Base-by-base conservation (phyloP, 257 asterid genomes). In the Solanum virginianum region DNA sequence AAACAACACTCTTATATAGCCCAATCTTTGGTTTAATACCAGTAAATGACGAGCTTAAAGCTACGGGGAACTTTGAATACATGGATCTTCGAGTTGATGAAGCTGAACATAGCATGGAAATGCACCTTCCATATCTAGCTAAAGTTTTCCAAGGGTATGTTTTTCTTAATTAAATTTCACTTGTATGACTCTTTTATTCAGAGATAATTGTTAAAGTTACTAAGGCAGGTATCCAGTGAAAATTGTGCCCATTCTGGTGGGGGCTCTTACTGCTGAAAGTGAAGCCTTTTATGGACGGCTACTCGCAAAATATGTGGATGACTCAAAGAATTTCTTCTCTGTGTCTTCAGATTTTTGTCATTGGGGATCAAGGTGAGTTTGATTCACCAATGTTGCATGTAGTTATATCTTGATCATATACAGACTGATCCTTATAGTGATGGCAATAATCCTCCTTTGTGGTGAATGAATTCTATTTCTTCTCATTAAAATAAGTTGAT, bases 21-120 rank as follows among this genome's bases (percentile, higher is more conserved):
- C 43, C 62, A 36, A 77, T 15, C 55, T 81, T 41, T 66, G 79
- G 83, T 66, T 80, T 86, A 85, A 71, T 69, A 68, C 85, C 91
- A 97, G 99, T 93, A 84, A 93, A 84, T 29, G 98, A 97, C 87
- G 97, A 95, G 88, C 93, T 97, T 60, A 92, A 90, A 92, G 97
- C 95, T 84, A 94, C 97, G 4, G 99, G 98, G 83, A 92, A 93
- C 85, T 97, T 97, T 90, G 99, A 92, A 84, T 29, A 86, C 83
- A 97, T 97, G 99, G 98, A 95, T 92, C 90, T 95, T 87, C 92
- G 80, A 29, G 97, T 94, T 43, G 99, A 97, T 79, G 99, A 97
- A 90, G 98, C 97, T 87, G 99, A 97, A 87, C 99, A 97, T 87
- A 97, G 98, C 94, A 97, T 97, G 99, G 99, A 97, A 87, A 95